Evolutionary conservation across 768 basidiomycete genomes (phyloP).

Genomic region (Tricholoma matsutake): DNA sequence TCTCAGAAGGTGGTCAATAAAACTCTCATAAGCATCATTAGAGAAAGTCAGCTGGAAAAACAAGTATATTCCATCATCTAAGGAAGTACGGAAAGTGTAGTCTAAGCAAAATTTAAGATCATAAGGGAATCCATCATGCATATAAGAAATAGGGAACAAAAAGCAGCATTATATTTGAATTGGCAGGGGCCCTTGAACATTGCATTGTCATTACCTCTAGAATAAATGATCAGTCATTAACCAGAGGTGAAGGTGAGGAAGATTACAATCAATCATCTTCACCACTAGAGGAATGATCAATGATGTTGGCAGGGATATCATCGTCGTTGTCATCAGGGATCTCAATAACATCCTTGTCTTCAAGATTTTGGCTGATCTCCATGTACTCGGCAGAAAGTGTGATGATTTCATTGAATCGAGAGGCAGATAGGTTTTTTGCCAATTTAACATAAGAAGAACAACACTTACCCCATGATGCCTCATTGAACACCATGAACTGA

Average conservation of each 20-base stretch:
- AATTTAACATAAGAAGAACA: background rate
- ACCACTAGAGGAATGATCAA: background rate
- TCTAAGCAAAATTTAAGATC: no score
- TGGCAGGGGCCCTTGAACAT: no score
- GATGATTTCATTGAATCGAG: no score
- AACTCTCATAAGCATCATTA: background rate
- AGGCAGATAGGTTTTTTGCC: background rate
- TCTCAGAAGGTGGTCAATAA: background rate
- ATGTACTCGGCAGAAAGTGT: background rate
- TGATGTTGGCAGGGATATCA: background rate
- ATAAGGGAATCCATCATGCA: no score
- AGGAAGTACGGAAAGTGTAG: no score
- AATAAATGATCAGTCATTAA: no score
- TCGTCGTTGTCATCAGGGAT: background rate
- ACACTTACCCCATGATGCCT: background rate
- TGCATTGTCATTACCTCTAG: no score
- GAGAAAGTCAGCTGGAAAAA: background rate
- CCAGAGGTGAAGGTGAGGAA: no score
- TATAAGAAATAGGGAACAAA: no score
- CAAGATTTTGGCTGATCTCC: background rate
- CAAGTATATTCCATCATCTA: background rate
- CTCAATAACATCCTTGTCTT: background rate
- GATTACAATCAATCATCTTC: background rate
- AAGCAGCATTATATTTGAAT: no score
- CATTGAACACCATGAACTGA: background rate